Evolutionary conservation across 352 stramenopile species (phyloP).

Genomic region (Phytophthora europaea): DNA sequence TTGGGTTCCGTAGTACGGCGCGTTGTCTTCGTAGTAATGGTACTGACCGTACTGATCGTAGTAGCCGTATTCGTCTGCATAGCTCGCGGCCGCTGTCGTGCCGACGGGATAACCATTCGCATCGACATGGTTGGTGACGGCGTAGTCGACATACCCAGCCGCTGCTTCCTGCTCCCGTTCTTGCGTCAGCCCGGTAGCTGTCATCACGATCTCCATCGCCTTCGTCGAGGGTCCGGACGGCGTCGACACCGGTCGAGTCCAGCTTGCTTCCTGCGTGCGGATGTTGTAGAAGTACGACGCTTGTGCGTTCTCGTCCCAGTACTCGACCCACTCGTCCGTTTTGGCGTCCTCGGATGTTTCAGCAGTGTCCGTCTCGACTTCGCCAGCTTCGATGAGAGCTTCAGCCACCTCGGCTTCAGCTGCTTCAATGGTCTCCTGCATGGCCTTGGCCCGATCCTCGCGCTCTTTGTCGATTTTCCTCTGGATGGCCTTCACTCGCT

Average conservation of each 20-base stretch:
- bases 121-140: conserved; percentile 43
- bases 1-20: conserved; percentile 39
- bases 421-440: conserved; percentile 69
- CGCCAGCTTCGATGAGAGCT: conserved; percentile 37
- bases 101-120: conserved; percentile 43
- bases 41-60: conserved; percentile 87
- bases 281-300: conserved; percentile 93
- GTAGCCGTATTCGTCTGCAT: conserved; percentile 83
- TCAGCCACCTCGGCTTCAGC: conserved; percentile 68
- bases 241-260: conserved; percentile 72
- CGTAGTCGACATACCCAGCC: conserved; percentile 52
- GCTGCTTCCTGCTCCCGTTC: conserved; percentile 19
- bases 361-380: conserved; percentile 17
- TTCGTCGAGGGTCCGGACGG: conserved; percentile 34
- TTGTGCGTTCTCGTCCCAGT: conserved; percentile 91
- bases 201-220: conserved; percentile 46
- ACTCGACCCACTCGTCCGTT: conserved; percentile 88
- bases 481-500: conserved; percentile 66
- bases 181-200: conserved; percentile 33
- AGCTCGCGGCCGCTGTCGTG: conserved; percentile 35
- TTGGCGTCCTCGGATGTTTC: conserved; percentile 19
- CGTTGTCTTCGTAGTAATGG: conserved; percentile 80
- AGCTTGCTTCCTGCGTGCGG: conserved; percentile 88
- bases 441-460: conserved; percentile 57
- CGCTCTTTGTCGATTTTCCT: conserved; percentile 74